Base-by-base conservation (phyloP, 2,329 filamentous ascomycete species). In the Cordyceps javanica region DNA sequence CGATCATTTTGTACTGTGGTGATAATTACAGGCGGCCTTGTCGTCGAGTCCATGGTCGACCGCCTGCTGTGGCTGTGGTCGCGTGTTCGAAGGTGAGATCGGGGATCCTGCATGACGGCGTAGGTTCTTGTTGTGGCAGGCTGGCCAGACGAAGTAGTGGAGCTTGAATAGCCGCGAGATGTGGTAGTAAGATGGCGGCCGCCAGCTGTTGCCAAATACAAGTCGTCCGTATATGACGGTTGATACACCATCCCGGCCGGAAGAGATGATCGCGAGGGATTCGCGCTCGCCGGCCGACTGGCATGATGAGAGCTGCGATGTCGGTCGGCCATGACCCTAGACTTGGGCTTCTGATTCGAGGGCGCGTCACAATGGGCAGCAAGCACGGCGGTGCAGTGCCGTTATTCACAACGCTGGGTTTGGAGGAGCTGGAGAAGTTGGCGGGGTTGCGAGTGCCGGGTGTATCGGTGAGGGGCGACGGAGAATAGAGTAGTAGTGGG, bases 21-120 rank as follows among this genome's bases (percentile, higher is more conserved):
- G 61, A 85, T 76, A 58, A 84, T 80, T 63, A 84, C 77, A 55
- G 82, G 79, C 11, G 82, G 80, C 41, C 77, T 74, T 38, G 70
- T 67, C 25, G 72, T 66, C 14, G 77, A 70, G 57, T 86, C 83
- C 25, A 82, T 61, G 1, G 80, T 82, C 8, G 78, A 77, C 28
- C 79, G 79, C 67, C 79, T 77, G 55, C 70, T 72, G 26, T 78
- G 77, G 65, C 76, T 74, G 36, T 70, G 67, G 30, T 82, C 79
- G 61, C 79, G 78, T 39, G 75, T 69, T 63, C 73, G 79, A 49
- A 75, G 72, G 59, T 72, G 75, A 39, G 73, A 65, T 21, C 78
- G 65, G 36, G 77, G 73, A 44, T 86, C 82, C 49, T 80, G 77
- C 57, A 75, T 76, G 55, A 83, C 75, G 54, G 80, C 79, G 64